Evolutionary conservation across 805 yeast genomes (phyloP).

Genomic region (Tetrapisispora pingtungensis): DNA sequence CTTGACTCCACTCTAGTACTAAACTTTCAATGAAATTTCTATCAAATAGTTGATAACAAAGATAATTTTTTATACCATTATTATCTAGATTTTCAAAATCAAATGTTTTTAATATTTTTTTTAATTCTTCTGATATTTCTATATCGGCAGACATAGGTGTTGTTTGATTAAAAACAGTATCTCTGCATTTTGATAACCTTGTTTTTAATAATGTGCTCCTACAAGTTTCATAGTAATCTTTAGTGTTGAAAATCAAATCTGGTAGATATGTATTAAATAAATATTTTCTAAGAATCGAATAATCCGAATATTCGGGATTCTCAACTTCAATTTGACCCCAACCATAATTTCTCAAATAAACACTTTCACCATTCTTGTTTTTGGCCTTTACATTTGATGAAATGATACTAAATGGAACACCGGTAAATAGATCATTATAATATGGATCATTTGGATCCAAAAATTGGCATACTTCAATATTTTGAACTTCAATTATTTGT

Average conservation of each 20-base stretch:
- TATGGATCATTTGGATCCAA: constrained; percentile 30
- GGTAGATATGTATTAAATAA: constrained; percentile 63
- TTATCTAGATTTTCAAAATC: constrained; percentile 22
- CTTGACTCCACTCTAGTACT: constrained; percentile 37
- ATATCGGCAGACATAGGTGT: background rate
- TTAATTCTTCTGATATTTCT: constrained; percentile 4
- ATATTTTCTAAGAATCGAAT: constrained; percentile 49
- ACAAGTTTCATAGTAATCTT: constrained; percentile 61
- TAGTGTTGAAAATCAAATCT: constrained; percentile 69
- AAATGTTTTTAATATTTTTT: constrained; percentile 7
- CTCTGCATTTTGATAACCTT: constrained; percentile 29
- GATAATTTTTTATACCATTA: constrained; percentile 31
- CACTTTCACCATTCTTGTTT: constrained; percentile 37
- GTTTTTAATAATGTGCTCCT: constrained; percentile 48
- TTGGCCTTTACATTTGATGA: constrained; percentile 47
- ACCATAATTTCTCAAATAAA: constrained; percentile 65
- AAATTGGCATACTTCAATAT: constrained; percentile 50
- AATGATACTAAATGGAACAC: constrained; percentile 63
- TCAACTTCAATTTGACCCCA: constrained; percentile 90
- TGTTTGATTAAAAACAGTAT: constrained; percentile 6
- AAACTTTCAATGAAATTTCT: constrained; percentile 32
- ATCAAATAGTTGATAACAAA: constrained; percentile 31
- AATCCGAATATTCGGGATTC: constrained; percentile 70
- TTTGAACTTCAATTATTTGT: constrained; percentile 40
- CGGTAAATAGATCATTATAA: constrained; percentile 29